A percentile compares a stretch with the other conserved stretches of the same genome.
Evolutionary conservation across 163 green algal species (phyloP).

Genomic region (Volvox carteri): DNA sequence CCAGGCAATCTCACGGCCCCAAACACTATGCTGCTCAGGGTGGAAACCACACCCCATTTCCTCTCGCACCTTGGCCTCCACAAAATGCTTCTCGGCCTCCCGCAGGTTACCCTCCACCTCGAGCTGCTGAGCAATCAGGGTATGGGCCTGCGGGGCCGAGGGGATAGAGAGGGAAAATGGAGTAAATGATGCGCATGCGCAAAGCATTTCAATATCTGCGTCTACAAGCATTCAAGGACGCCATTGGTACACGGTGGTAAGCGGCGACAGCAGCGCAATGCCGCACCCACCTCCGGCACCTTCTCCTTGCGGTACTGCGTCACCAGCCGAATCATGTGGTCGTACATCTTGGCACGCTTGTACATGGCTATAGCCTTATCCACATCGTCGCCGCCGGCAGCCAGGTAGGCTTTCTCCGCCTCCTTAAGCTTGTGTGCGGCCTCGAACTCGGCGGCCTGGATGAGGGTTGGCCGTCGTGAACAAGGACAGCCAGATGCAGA

Average conservation of each 20-base stretch:
- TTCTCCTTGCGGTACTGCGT: constrained; percentile 76
- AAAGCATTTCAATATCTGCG: not conserved
- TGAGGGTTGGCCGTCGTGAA: too few relatives aligned
- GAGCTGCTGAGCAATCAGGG: constrained; percentile 79
- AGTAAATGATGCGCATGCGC: not conserved
- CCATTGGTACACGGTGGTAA: too few relatives aligned
- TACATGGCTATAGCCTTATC: constrained; percentile 90
- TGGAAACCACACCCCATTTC: too few relatives aligned
- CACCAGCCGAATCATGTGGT: constrained; percentile 86
- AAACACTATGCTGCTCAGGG: too few relatives aligned
- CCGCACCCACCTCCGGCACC: constrained; percentile 69
- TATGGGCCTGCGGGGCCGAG: constrained; percentile 62
- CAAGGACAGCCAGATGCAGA: too few relatives aligned
- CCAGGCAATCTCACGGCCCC: too few relatives aligned
- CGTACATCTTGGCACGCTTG: constrained; percentile 81
- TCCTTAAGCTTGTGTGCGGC: constrained; percentile 73
- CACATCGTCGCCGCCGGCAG: constrained; percentile 72
- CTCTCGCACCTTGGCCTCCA: constrained; percentile 72
- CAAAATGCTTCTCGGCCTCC: constrained; percentile 88
- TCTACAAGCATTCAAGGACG: too few relatives aligned
- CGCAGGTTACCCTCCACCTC: constrained; percentile 75
- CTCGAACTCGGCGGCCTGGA: constrained; percentile 79
- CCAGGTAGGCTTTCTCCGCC: constrained; percentile 85
- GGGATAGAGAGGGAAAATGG: not conserved
- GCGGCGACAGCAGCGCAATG: not conserved